Evolutionary conservation across 768 basidiomycete genomes (phyloP).

Genomic region (Rhodocollybia butyracea): DNA sequence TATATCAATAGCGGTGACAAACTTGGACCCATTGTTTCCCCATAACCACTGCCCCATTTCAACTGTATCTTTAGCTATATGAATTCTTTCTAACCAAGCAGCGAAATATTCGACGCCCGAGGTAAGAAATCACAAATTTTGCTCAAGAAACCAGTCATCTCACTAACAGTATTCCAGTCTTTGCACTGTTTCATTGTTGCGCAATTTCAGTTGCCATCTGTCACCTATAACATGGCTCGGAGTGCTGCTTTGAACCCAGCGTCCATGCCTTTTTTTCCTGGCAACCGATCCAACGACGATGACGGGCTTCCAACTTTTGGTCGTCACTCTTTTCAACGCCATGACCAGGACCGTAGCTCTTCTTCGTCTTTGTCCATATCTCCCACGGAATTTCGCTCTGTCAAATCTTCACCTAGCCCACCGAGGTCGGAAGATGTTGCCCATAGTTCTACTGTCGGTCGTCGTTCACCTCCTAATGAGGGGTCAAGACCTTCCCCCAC

Average conservation of each 20-base stretch:
- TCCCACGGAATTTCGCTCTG: slow-evolving; percentile 62
- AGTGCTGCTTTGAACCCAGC: slow-evolving; percentile 77
- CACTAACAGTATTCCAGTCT: slow-evolving; percentile 9
- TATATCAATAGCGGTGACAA: background rate
- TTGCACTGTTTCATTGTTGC: slow-evolving; percentile 16
- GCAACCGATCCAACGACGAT: slow-evolving; percentile 54
- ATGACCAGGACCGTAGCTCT: slow-evolving; percentile 46
- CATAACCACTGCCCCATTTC: background rate
- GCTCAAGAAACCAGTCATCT: slow-evolving; percentile 4
- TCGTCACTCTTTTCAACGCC: slow-evolving; percentile 43
- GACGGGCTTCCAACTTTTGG: slow-evolving; percentile 43
- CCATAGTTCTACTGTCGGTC: background rate
- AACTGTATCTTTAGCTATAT: slow-evolving; percentile 28
- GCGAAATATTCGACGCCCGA: slow-evolving; percentile 9
- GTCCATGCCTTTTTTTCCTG: slow-evolving; percentile 84
- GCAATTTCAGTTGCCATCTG: slow-evolving; percentile 29
- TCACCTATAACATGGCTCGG: slow-evolving; percentile 57
- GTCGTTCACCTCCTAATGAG: slow-evolving; percentile 27
- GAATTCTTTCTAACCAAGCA: slow-evolving; percentile 34
- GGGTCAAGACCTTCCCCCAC: slow-evolving; percentile 43
- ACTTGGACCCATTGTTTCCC: background rate
- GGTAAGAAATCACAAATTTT: slow-evolving; percentile 11
- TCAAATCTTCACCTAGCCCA: slow-evolving; percentile 70
- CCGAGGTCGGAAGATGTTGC: slow-evolving; percentile 24
- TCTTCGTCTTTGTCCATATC: slow-evolving; percentile 57